phyloP scores from a whole-genome alignment of 805 yeast genomes.

The Spathaspora arborariae region DNA sequence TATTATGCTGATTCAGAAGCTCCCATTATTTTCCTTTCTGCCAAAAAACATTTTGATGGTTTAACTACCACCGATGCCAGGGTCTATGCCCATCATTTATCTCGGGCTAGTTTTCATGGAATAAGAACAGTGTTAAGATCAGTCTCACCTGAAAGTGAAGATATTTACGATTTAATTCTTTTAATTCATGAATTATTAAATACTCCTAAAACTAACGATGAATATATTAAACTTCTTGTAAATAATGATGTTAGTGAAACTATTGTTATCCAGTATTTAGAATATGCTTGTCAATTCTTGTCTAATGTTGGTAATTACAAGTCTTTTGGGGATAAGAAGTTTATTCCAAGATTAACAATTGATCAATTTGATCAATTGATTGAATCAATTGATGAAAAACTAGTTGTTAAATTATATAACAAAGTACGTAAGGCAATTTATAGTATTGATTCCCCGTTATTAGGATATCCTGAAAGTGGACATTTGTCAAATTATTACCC shows the following conservation, averaged over 20 bases:
- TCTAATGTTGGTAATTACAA: slow-evolving; percentile 76
- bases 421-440: slow-evolving; percentile 49
- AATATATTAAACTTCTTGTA: slow-evolving; percentile 33
- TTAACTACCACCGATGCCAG: slow-evolving; percentile 56
- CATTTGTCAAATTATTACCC: slow-evolving; percentile 74
- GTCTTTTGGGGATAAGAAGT: slow-evolving; percentile 86
- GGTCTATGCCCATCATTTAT: slow-evolving; percentile 74
- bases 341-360: slow-evolving; percentile 59
- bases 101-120: slow-evolving; percentile 83
- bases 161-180: slow-evolving; percentile 67
- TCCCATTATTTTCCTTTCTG: slow-evolving; percentile 47
- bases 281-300: slow-evolving; percentile 72
- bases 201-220: slow-evolving; percentile 39
- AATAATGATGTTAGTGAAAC: slow-evolving; percentile 27
- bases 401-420: slow-evolving; percentile 33
- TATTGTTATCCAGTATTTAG: slow-evolving; percentile 48
- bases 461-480: slow-evolving; percentile 79
- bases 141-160: slow-evolving; percentile 78
- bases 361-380: slow-evolving; percentile 47
- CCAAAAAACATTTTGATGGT: slow-evolving; percentile 64
- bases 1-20: slow-evolving; percentile 39
- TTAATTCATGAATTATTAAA: slow-evolving; percentile 49
- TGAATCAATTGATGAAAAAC: slow-evolving; percentile 33
- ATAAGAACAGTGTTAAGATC: slow-evolving; percentile 75
- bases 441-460: slow-evolving; percentile 44